A percentile compares a stretch with the other conserved stretches of the same genome.
phyloP scores from a whole-genome alignment of 1,284 basidiomycete species.

The Papiliotrema nemorosa region DNA sequence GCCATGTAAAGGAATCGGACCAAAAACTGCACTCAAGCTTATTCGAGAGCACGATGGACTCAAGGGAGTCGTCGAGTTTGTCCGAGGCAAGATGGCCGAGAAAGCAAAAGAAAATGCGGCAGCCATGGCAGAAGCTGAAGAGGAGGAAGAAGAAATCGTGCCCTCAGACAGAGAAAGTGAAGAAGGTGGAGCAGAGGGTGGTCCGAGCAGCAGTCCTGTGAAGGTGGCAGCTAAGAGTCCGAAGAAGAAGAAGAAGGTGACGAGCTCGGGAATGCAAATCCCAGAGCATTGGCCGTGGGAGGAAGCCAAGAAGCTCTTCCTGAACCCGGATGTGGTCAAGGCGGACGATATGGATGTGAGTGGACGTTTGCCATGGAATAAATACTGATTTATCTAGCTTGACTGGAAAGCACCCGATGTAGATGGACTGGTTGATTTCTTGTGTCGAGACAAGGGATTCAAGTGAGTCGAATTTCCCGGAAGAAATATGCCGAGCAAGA shows the following conservation, averaged over 20 bases:
- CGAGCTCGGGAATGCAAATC: constrained; percentile 66
- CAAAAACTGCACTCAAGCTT: constrained; percentile 86
- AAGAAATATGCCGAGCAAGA: constrained; percentile 4
- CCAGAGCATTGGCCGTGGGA: constrained; percentile 97
- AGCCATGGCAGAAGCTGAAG: constrained; percentile 24
- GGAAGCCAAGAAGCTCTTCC: constrained; percentile 85
- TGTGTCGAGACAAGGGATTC: constrained; percentile 95
- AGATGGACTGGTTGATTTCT: constrained; percentile 89
- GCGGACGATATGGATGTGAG: constrained; percentile 80
- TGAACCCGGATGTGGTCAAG: constrained; percentile 81
- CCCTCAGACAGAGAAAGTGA: constrained; percentile 38
- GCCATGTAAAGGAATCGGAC: constrained; percentile 56
- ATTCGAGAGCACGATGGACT: constrained; percentile 81
- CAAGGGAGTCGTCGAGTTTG: constrained; percentile 73
- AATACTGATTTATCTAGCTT: constrained; percentile 55
- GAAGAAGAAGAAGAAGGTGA: constrained; percentile 50
- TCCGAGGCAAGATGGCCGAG: constrained; percentile 68
- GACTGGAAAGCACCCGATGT: constrained; percentile 94
- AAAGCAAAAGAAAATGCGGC: constrained; percentile 46
- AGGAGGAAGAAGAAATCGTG: constrained; percentile 8
- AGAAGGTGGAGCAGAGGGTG: constrained; percentile 28
- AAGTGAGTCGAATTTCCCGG: constrained; percentile 59
- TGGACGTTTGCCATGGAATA: constrained; percentile 2
- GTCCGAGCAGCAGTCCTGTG: constrained; percentile 16
- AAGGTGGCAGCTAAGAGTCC: constrained; percentile 27